Conservation (phyloP, 371 early-diverging fungal genomes). For the Capillidium heterosporum region DNA sequence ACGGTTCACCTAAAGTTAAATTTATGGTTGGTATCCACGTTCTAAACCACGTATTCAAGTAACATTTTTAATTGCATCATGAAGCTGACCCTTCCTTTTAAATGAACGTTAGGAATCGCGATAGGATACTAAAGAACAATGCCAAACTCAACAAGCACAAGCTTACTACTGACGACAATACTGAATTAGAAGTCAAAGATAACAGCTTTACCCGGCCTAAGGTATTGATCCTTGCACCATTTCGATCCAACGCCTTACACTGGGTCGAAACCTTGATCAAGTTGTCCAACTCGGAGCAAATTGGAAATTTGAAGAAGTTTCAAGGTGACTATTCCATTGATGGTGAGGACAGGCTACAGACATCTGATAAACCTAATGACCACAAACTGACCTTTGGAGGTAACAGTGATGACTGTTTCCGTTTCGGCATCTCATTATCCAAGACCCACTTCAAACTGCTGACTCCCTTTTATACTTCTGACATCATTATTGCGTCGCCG, state of each 20-base stretch:
- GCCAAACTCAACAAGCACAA: conserved; percentile 39
- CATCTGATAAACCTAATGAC: conserved; percentile 26
- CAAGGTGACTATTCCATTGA: neutral
- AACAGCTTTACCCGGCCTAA: conserved; percentile 91
- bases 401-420: conserved; percentile 90
- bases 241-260: conserved; percentile 63
- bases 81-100: neutral
- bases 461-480: conserved; percentile 70
- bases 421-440: conserved; percentile 78
- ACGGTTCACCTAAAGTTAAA: conserved; percentile 44
- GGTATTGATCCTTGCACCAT: conserved; percentile 77
- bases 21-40: conserved; percentile 62
- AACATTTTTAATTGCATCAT: conserved; percentile 6
- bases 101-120: conserved; percentile 24
- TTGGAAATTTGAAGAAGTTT: conserved; percentile 17
- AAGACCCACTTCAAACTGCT: conserved; percentile 73
- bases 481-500: conserved; percentile 84
- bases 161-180: neutral
- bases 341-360: too few relatives aligned
- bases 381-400: conserved; percentile 69
- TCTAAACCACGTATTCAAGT: conserved; percentile 77
- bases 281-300: conserved; percentile 62
- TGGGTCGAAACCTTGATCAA: conserved; percentile 55
- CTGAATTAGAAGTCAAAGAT: conserved; percentile 62
- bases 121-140: conserved; percentile 64